A percentile compares a stretch with the other conserved stretches of the same genome.
phyloP scores from a whole-genome alignment of 768 basidiomycete species.

The Artomyces pyxidatus region DNA sequence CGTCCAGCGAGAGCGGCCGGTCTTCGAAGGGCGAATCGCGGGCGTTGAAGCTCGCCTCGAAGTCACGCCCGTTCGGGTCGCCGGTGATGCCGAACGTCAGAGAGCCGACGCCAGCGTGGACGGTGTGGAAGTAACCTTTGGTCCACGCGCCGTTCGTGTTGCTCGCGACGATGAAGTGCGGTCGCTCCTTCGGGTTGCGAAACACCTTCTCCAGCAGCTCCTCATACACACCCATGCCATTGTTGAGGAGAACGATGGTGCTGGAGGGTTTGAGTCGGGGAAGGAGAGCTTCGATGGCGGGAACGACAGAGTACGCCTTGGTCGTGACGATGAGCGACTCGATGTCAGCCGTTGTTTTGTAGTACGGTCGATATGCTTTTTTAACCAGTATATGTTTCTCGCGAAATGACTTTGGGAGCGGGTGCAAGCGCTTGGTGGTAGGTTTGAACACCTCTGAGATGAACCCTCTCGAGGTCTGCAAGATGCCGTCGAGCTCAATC shows the following conservation, averaged over 20 bases:
- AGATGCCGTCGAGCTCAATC: conserved; percentile 43
- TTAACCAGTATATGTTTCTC: neutral
- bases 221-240: conserved; percentile 92
- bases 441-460: conserved; percentile 39
- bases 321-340: conserved; percentile 76
- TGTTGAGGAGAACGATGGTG: conserved; percentile 89
- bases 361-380: neutral
- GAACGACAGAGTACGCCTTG: conserved; percentile 62
- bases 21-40: conserved; percentile 26
- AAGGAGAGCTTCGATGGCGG: conserved; percentile 48
- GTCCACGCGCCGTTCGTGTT: conserved; percentile 76
- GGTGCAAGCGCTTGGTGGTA: neutral
- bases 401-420: neutral
- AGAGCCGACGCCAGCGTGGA: conserved; percentile 63
- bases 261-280: conserved; percentile 56
- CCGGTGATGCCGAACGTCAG: conserved; percentile 78
- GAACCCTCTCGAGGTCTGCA: conserved; percentile 36
- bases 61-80: conserved; percentile 54
- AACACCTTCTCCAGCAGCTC: conserved; percentile 59
- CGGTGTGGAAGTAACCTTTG: conserved; percentile 42
- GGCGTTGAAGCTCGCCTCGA: conserved; percentile 45
- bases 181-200: conserved; percentile 62
- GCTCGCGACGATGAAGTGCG: conserved; percentile 78
- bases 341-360: conserved; percentile 31
- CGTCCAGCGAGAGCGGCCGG: conserved; percentile 40